Conservation (phyloP, 352 stramenopile genomes). For the Phytophthora sp. region DNA sequence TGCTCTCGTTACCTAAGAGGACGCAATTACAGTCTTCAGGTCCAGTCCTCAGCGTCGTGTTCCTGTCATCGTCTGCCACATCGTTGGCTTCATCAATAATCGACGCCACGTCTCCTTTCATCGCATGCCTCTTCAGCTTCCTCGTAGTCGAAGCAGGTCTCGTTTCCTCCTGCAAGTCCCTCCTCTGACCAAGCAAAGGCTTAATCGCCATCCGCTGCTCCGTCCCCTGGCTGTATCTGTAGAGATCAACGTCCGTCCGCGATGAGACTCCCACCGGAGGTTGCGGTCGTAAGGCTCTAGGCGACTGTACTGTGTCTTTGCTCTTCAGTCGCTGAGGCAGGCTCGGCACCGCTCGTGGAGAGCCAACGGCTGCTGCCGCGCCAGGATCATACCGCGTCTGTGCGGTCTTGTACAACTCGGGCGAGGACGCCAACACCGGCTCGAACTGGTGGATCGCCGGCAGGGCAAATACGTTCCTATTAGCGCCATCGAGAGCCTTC, state of each 20-base stretch:
- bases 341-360: background rate
- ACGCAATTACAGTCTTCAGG: background rate
- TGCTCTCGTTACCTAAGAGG: background rate
- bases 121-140: no score
- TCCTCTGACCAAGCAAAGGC: conserved; percentile 69
- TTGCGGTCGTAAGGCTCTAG: conserved; percentile 41
- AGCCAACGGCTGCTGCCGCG: background rate
- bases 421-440: conserved; percentile 53
- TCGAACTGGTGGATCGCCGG: conserved; percentile 71
- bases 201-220: conserved; percentile 74
- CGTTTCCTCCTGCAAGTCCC: conserved; percentile 38
- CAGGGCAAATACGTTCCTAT: conserved; percentile 54
- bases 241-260: conserved; percentile 62
- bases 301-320: conserved; percentile 33
- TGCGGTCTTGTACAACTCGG: conserved; percentile 39
- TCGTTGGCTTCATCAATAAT: no score
- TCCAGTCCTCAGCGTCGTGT: background rate
- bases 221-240: conserved; percentile 58
- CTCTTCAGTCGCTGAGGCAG: conserved; percentile 23
- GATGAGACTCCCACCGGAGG: conserved; percentile 50
- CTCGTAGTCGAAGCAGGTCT: conserved; percentile 36
- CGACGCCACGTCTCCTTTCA: background rate
- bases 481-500: conserved; percentile 39
- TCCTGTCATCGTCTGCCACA: no score
- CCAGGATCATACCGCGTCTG: no score